These are phyloP conservation scores for Brettanomyces custersianus DNA, from an alignment of 805 yeast genomes.

Conservation along the genomic window DNA sequence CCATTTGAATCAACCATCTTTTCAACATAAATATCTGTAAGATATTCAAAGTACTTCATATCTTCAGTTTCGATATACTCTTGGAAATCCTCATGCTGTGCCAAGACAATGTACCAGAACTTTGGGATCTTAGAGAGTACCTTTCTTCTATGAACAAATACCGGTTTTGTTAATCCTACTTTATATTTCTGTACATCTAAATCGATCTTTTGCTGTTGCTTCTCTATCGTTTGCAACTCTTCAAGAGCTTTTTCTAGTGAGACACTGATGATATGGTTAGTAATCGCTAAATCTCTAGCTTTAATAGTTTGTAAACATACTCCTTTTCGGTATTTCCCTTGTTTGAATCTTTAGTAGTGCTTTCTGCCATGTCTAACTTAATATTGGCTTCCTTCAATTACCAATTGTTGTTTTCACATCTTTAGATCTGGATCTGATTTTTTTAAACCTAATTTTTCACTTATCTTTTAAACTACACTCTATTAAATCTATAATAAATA, in stretches of 20 bases:
- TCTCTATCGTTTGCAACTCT: conserved; percentile 47
- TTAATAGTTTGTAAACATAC: too few relatives aligned
- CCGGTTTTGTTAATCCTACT: conserved; percentile 41
- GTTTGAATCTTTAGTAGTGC: conserved; percentile 1
- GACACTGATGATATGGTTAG: neutral
- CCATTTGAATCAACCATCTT: conserved; percentile 31
- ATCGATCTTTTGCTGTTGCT: conserved; percentile 45
- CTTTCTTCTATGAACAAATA: conserved; percentile 49
- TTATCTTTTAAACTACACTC: too few relatives aligned
- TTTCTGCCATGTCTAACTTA: too few relatives aligned
- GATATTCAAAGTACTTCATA: conserved; percentile 60
- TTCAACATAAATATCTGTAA: conserved; percentile 54
- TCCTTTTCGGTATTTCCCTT: neutral
- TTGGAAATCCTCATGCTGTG: conserved; percentile 77
- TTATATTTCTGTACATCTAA: conserved; percentile 49
- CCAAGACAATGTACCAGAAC: conserved; percentile 84
- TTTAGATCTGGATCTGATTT: too few relatives aligned
- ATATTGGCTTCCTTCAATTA: too few relatives aligned
- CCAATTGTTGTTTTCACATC: too few relatives aligned
- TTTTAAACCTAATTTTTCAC: too few relatives aligned
- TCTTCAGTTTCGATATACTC: conserved; percentile 74
- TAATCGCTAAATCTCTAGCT: too few relatives aligned
- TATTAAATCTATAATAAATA: too few relatives aligned
- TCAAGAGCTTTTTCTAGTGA: conserved; percentile 31
- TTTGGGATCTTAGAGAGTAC: conserved; percentile 49